Conservation (phyloP, 352 stramenopile species). For the Pythium scleroteichum region DNA sequence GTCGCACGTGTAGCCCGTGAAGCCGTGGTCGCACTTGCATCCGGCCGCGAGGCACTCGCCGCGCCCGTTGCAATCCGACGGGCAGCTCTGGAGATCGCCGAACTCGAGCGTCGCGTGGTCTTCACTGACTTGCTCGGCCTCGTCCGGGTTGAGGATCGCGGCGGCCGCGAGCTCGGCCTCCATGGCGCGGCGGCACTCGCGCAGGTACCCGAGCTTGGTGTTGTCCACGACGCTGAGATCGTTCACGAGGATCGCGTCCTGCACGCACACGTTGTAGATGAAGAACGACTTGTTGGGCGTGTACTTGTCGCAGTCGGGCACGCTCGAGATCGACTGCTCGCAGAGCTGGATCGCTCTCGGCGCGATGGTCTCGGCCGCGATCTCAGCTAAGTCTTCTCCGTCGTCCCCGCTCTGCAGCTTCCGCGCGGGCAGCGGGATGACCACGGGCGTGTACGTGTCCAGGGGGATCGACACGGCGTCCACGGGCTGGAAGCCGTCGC, state of each 20-base stretch:
- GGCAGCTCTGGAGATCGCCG: conserved; percentile 8
- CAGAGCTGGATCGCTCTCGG: conserved; percentile 17
- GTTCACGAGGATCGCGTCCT: conserved; percentile 22
- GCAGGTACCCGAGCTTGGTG: conserved; percentile 29
- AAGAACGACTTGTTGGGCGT: conserved; percentile 19
- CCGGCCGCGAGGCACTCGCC: conserved; percentile 19
- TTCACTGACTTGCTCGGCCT: conserved; percentile 5
- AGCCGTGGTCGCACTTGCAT: conserved; percentile 16
- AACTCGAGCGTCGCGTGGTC: conserved; percentile 20
- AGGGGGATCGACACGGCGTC: background rate
- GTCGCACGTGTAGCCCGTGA: conserved; percentile 20
- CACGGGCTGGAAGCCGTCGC: background rate
- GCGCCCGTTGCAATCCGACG: conserved; percentile 6
- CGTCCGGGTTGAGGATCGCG: background rate
- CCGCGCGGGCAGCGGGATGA: background rate
- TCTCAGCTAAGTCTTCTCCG: background rate
- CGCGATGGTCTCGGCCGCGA: background rate
- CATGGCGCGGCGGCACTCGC: conserved; percentile 31
- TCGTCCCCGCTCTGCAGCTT: background rate
- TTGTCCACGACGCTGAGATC: conserved; percentile 28
- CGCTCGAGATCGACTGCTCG: conserved; percentile 15
- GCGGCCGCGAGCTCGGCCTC: conserved; percentile 21
- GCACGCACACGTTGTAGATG: conserved; percentile 13
- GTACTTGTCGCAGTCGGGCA: conserved; percentile 23
- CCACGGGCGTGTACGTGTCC: background rate